Evolutionary conservation across 257 asterid genomes (phyloP).

Genomic region (Plantago elongata): DNA sequence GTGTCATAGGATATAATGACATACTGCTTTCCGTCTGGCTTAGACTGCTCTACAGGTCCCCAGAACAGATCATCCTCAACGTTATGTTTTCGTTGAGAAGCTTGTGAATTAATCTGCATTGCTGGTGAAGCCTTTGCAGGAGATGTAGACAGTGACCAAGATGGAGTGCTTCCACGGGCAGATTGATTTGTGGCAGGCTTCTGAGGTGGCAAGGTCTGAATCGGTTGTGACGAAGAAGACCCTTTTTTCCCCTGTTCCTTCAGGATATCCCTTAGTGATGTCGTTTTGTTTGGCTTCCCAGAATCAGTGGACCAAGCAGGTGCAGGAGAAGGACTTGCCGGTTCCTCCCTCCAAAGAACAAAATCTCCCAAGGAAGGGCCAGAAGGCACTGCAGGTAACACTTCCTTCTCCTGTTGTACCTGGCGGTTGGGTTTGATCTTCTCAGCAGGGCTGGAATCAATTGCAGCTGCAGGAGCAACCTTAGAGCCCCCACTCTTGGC

Average conservation of each 20-base stretch:
- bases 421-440: slow-evolving; percentile 55
- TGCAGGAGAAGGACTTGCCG: slow-evolving; percentile 52
- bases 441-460: slow-evolving; percentile 57
- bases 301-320: slow-evolving; percentile 92
- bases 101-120: slow-evolving; percentile 37
- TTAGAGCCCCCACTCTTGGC: slow-evolving; percentile 60
- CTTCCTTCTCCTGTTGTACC: slow-evolving; percentile 68
- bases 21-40: slow-evolving; percentile 71
- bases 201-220: slow-evolving; percentile 56
- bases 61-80: slow-evolving; percentile 92
- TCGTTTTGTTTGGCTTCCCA: slow-evolving; percentile 56
- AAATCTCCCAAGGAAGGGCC: slow-evolving; percentile 96
- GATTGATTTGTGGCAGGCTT: slow-evolving; percentile 55
- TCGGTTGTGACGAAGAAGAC: slow-evolving; percentile 30
- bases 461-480: slow-evolving; percentile 37
- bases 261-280: slow-evolving; percentile 86
- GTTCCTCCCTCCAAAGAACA: slow-evolving; percentile 84
- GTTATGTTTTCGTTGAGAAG: slow-evolving; percentile 42
- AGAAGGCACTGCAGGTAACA: slow-evolving; percentile 61
- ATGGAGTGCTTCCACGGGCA: slow-evolving; percentile 51
- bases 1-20: slow-evolving; percentile 17
- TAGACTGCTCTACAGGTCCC: slow-evolving; percentile 84
- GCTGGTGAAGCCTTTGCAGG: slow-evolving; percentile 71
- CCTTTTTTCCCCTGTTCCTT: slow-evolving; percentile 73
- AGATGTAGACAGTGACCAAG: slow-evolving; percentile 63